Evolutionary conservation across 257 asterid species (phyloP).

Genomic region (Voacanga thouarsii): DNA sequence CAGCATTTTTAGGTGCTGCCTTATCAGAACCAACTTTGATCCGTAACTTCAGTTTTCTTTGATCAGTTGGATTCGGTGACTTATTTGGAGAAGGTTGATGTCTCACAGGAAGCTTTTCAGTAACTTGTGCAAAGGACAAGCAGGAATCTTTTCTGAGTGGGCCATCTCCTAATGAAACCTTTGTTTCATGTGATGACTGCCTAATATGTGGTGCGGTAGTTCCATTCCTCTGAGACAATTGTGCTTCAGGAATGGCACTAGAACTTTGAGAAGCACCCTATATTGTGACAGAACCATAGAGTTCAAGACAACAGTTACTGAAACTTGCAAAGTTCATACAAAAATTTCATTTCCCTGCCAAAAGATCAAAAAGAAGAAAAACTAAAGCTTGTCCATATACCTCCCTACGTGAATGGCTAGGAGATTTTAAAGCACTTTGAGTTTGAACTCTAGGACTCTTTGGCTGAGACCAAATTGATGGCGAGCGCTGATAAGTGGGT

Average conservation of each 20-base stretch:
- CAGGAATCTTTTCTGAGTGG: constrained; percentile 35
- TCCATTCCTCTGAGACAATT: constrained; percentile 38
- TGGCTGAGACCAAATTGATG: constrained; percentile 55
- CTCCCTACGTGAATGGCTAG: constrained; percentile 43
- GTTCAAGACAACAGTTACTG: constrained; percentile 26
- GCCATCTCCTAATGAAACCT: constrained; percentile 35
- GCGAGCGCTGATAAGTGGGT: constrained; percentile 73
- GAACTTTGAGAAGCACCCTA: constrained; percentile 53
- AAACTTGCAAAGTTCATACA: constrained; percentile 18
- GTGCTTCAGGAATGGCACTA: constrained; percentile 26
- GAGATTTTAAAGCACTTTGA: constrained; percentile 41
- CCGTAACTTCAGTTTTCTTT: constrained; percentile 60
- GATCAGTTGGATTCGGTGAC: constrained; percentile 36
- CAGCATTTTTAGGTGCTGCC: constrained; percentile 60
- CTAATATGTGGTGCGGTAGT: constrained; percentile 30
- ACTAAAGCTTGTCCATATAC: constrained; percentile 30
- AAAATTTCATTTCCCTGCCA: constrained; percentile 6
- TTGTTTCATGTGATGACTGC: constrained; percentile 31
- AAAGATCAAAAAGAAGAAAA: constrained; percentile 21
- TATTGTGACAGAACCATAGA: constrained; percentile 33
- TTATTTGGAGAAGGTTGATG: constrained; percentile 42
- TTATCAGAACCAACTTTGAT: constrained; percentile 69
- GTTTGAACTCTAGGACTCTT: constrained; percentile 64
- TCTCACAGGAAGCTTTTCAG: constrained; percentile 39
- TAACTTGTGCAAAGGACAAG: constrained; percentile 38